These are phyloP conservation scores for Pseudogymnoascus sp. DNA, from an alignment of 2,329 filamentous ascomycete species.

Conservation along the genomic window DNA sequence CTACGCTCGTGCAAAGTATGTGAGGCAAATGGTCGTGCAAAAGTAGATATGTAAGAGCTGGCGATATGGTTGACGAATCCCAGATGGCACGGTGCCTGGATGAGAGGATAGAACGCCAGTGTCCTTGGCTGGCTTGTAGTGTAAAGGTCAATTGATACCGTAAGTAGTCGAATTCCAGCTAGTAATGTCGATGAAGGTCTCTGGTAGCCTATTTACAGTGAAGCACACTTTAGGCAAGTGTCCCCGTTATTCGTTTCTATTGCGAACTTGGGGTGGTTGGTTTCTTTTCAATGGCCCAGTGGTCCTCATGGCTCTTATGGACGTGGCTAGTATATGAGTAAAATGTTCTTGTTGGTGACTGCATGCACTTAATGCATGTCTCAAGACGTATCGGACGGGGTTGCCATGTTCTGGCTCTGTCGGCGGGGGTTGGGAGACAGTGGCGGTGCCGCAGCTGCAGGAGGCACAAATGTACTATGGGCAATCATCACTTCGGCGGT, in stretches of 20 bases:
- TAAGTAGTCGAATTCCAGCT: background rate
- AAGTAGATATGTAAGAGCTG: background rate
- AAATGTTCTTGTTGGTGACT: background rate
- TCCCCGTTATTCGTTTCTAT: background rate
- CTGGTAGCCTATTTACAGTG: background rate
- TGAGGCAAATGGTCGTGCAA: background rate
- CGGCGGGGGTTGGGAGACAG: background rate
- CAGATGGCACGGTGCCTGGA: background rate
- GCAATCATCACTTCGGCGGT: constrained; percentile 18
- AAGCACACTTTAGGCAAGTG: background rate
- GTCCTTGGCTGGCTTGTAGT: background rate
- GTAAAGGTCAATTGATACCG: background rate
- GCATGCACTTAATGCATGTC: background rate
- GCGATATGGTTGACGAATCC: background rate
- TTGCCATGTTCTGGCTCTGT: background rate
- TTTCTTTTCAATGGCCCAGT: background rate
- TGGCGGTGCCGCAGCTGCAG: constrained; percentile 10
- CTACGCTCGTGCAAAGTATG: background rate
- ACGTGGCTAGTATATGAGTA: background rate
- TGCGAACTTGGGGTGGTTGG: background rate
- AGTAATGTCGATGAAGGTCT: background rate
- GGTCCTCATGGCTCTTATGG: background rate
- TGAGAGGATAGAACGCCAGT: background rate
- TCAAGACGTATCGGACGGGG: background rate
- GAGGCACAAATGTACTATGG: constrained; percentile 11